phyloP scores from a whole-genome alignment of 2,329 filamentous ascomycete species.

The Phoma sp. region DNA sequence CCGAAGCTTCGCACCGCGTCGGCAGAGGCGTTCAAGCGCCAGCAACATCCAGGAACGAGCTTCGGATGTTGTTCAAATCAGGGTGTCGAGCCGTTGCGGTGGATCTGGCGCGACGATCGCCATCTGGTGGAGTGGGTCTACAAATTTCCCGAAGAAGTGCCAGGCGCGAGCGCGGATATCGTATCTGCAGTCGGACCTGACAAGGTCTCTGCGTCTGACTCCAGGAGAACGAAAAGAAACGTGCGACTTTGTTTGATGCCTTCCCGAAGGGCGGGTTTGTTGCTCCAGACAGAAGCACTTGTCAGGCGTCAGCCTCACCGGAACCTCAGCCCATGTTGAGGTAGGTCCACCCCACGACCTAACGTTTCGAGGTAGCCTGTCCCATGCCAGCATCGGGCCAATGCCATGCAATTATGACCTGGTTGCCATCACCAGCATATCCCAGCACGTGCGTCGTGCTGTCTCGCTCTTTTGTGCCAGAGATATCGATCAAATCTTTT shows the following conservation, averaged over 20 bases:
- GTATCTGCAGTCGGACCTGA: not conserved
- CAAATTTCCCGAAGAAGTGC: slow-evolving; percentile 7
- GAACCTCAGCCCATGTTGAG: not conserved
- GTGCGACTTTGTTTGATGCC: not conserved
- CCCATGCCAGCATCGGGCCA: not conserved
- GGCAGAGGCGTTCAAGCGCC: slow-evolving; percentile 11
- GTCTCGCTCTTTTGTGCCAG: not conserved
- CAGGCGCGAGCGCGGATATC: not conserved
- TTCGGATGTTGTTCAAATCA: not conserved
- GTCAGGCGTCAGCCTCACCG: not conserved
- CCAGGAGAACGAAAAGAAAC: not conserved
- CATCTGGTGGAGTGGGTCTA: slow-evolving; percentile 13
- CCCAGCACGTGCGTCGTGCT: slow-evolving; percentile 9
- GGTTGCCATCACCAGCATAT: slow-evolving; percentile 2
- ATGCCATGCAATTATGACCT: not conserved
- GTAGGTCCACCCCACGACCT: slow-evolving; percentile 10
- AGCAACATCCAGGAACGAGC: slow-evolving; percentile 3
- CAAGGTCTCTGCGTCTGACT: not conserved
- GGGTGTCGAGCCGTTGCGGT: not conserved
- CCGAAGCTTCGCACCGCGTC: slow-evolving; percentile 6
- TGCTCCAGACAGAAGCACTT: not conserved
- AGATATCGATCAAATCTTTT: no score
- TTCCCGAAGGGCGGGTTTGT: not conserved
- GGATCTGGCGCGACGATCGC: slow-evolving; percentile 10
- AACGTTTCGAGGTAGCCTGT: slow-evolving; percentile 12